A percentile compares a stretch with the other conserved stretches of the same genome.
phyloP scores from a whole-genome alignment of 2,329 filamentous ascomycete species.

The Monosporascus sp. region DNA sequence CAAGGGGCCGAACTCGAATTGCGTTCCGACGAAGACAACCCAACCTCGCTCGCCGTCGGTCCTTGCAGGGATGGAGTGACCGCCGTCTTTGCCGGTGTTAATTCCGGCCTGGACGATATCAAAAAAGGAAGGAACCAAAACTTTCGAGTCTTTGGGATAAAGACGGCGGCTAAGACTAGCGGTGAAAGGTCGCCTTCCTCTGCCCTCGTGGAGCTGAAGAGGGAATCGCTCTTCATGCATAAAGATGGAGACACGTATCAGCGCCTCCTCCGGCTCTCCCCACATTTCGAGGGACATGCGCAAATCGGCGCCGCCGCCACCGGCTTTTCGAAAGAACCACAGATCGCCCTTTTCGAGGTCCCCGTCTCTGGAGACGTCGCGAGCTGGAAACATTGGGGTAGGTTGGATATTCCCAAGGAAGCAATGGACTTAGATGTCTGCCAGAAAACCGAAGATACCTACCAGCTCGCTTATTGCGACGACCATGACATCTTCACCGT shows the following conservation, averaged over 20 bases:
- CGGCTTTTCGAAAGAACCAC: conserved; percentile 66
- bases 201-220: conserved; percentile 38
- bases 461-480: conserved; percentile 73
- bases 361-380: conserved; percentile 44
- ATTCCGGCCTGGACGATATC: conserved; percentile 69
- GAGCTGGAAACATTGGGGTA: conserved; percentile 44
- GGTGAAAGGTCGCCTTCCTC: conserved; percentile 36
- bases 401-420: conserved; percentile 48
- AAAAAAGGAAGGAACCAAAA: conserved; percentile 77
- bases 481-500: conserved; percentile 69
- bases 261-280: conserved; percentile 50
- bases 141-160: conserved; percentile 68
- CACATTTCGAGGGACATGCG: conserved; percentile 44
- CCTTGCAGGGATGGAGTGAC: conserved; percentile 51
- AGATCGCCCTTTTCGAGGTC: conserved; percentile 76
- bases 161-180: conserved; percentile 29
- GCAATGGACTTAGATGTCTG: conserved; percentile 67
- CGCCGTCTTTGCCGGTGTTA: conserved; percentile 71
- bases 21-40: conserved; percentile 80
- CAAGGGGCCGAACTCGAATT: conserved; percentile 69
- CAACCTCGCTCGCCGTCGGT: conserved; percentile 73
- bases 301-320: conserved; percentile 76
- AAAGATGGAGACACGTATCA: conserved; percentile 53
- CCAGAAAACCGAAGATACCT: conserved; percentile 56
- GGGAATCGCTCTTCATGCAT: conserved; percentile 47